Conservation (phyloP, 1,139 yeast species). For the Magnusiomyces tetraspermus region DNA sequence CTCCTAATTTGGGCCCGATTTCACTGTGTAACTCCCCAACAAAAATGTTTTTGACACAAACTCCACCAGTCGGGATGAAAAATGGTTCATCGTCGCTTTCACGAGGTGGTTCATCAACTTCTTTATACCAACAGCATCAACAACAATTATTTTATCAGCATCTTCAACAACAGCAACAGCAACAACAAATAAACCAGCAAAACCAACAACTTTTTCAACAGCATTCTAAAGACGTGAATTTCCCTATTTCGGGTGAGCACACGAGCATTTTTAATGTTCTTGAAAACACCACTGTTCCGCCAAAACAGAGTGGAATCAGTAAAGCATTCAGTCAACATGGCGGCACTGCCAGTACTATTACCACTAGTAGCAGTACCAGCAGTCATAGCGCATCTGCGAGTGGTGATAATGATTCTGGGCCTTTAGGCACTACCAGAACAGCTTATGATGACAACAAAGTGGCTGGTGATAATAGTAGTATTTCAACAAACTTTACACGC, state of each 20-base stretch:
- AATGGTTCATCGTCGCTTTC: background rate
- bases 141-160: background rate
- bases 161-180: background rate
- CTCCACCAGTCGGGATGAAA: slow-evolving; percentile 10
- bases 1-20: slow-evolving; percentile 13
- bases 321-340: background rate
- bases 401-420: too few species aligned
- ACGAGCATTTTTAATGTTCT: background rate
- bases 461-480: too few species aligned
- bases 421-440: too few species aligned
- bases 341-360: background rate
- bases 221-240: background rate
- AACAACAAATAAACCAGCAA: too few species aligned
- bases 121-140: slow-evolving; percentile 5
- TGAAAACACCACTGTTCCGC: background rate
- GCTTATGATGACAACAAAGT: too few species aligned
- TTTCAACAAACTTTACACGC: background rate
- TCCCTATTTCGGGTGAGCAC: background rate
- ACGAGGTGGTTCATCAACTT: background rate
- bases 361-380: background rate
- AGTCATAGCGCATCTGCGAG: too few species aligned
- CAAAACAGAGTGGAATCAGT: slow-evolving; percentile 2
- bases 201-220: too few species aligned
- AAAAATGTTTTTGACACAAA: slow-evolving; percentile 11
- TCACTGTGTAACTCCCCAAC: slow-evolving; percentile 14